These are phyloP conservation scores for Aspergillus awamori DNA, from an alignment of 2,329 filamentous ascomycete genomes.

Conservation along the genomic window DNA sequence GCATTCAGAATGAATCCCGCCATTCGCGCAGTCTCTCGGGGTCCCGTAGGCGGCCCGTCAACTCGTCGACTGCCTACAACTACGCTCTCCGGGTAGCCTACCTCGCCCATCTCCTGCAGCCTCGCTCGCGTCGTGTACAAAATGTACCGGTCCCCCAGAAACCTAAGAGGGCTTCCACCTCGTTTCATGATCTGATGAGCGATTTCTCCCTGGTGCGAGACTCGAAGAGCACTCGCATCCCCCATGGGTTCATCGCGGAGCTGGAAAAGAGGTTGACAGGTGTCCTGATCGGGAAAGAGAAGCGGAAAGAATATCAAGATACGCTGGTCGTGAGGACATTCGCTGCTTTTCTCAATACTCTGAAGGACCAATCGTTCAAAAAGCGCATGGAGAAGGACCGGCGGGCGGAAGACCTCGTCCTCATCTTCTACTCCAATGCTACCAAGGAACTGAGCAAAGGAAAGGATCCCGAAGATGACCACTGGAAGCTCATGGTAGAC, in stretches of 20 bases:
- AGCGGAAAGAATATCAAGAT: constrained; percentile 85
- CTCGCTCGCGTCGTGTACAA: constrained; percentile 84
- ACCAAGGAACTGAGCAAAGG: constrained; percentile 86
- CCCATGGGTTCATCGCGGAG: constrained; percentile 70
- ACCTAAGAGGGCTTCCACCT: constrained; percentile 69
- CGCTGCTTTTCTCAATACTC: constrained; percentile 88
- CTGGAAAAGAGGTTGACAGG: constrained; percentile 78
- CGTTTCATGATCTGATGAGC: constrained; percentile 80
- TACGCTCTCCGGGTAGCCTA: constrained; percentile 90
- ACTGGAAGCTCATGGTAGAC: constrained; percentile 90
- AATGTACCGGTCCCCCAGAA: constrained; percentile 70
- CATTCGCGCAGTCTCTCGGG: constrained; percentile 48
- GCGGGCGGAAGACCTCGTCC: constrained; percentile 84
- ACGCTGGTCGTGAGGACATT: constrained; percentile 90
- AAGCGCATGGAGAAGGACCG: constrained; percentile 93
- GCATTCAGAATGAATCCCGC: constrained; percentile 47
- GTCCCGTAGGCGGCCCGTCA: constrained; percentile 47
- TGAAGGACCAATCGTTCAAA: constrained; percentile 85
- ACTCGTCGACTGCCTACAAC: constrained; percentile 79
- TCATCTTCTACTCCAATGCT: constrained; percentile 95
- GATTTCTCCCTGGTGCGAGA: constrained; percentile 74
- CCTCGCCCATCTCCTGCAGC: constrained; percentile 89
- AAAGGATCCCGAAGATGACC: constrained; percentile 75
- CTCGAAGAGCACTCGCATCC: constrained; percentile 70
- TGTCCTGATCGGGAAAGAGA: constrained; percentile 79